Percentiles rank a stretch among this genome's conserved stretches.
Evolutionary conservation across 495 filamentous ascomycete species (phyloP).

Genomic region (Daldinia caldariorum): DNA sequence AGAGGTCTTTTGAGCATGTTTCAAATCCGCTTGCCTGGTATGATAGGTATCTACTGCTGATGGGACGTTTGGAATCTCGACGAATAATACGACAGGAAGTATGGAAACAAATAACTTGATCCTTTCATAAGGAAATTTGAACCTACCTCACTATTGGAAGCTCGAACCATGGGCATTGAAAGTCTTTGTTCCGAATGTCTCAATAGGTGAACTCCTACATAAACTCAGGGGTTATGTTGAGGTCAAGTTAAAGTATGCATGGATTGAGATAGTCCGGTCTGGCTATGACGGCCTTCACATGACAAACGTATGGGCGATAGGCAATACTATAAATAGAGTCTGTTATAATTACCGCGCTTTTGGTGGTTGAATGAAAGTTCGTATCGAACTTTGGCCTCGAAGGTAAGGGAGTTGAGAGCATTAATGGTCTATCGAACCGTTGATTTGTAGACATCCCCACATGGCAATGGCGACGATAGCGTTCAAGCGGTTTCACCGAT

Average conservation of each 20-base stretch:
- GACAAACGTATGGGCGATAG: neutral
- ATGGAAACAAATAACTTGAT: too few species aligned
- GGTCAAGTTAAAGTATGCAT: neutral
- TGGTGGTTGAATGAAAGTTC: neutral
- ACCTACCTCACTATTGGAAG: too few species aligned
- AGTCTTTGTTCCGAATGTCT: too few species aligned
- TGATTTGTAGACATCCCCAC: neutral
- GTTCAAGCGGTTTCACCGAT: neutral
- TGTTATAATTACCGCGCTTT: neutral
- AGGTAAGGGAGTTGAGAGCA: neutral
- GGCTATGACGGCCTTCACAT: neutral
- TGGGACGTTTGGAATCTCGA: too few species aligned
- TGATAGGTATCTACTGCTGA: neutral
- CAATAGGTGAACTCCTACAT: too few species aligned
- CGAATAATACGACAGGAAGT: too few species aligned
- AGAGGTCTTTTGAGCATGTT: neutral
- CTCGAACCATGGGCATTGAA: too few species aligned
- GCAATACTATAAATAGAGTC: neutral
- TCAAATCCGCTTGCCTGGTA: neutral
- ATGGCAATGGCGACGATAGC: neutral
- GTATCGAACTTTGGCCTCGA: neutral
- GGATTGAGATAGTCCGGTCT: neutral
- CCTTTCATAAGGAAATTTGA: too few species aligned
- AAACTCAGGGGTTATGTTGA: neutral
- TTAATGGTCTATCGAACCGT: neutral